A percentile compares a stretch with the other conserved stretches of the same genome.
phyloP scores from a whole-genome alignment of 441 rosid genomes.

The Mallotus repandus region DNA sequence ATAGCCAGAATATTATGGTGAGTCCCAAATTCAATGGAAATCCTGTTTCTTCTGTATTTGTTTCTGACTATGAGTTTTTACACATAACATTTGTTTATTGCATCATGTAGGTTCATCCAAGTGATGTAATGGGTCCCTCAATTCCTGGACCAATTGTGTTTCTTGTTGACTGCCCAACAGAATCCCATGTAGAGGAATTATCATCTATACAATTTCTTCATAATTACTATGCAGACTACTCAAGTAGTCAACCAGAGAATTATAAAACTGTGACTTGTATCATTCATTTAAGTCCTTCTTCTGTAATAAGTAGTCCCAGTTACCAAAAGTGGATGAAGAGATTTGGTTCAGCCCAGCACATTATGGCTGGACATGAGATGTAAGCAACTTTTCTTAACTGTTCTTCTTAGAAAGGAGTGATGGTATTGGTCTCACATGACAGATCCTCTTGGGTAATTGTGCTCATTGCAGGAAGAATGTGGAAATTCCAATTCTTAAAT shows the following conservation, averaged over 20 bases:
- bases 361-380: slow-evolving; percentile 89
- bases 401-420: slow-evolving; percentile 15
- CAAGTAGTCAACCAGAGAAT: slow-evolving; percentile 26
- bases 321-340: slow-evolving; percentile 82
- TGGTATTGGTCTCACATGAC: slow-evolving; percentile 12
- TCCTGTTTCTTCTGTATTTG: slow-evolving; percentile 16
- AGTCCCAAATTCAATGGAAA: slow-evolving; percentile 20
- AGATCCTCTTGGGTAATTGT: slow-evolving; percentile 17
- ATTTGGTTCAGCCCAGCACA: slow-evolving; percentile 69
- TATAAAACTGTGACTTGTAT: slow-evolving; percentile 63
- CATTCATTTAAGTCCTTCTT: slow-evolving; percentile 80
- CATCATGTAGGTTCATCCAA: slow-evolving; percentile 65
- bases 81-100: background rate
- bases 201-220: slow-evolving; percentile 46
- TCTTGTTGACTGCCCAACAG: slow-evolving; percentile 92
- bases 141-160: slow-evolving; percentile 84
- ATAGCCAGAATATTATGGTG: slow-evolving; percentile 59
- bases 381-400: slow-evolving; percentile 32
- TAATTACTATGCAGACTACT: slow-evolving; percentile 45
- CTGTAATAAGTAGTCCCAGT: slow-evolving; percentile 46
- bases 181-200: slow-evolving; percentile 55
- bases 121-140: slow-evolving; percentile 95
- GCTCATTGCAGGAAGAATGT: slow-evolving; percentile 60
- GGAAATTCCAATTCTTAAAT: slow-evolving; percentile 72
- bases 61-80: slow-evolving; percentile 8